Evolutionary conservation across 371 early-diverging fungal genomes (phyloP).

Genomic region (Mortierella sp.): DNA sequence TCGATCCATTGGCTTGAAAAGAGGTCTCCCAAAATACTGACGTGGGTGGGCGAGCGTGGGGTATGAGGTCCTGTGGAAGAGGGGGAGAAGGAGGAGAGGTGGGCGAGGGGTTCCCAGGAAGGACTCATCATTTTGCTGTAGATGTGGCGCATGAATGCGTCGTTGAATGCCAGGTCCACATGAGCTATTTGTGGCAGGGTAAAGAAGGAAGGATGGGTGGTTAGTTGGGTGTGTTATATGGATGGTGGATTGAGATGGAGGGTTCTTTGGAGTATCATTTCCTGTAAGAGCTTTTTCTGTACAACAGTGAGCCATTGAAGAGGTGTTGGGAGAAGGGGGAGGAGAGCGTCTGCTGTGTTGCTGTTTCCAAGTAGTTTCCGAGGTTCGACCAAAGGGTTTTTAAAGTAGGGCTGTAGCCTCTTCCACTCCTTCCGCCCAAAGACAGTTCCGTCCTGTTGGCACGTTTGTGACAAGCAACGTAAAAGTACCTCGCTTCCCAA

Average conservation of each 20-base stretch:
- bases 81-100: background rate
- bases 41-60: constrained; percentile 58
- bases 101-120: constrained; percentile 31
- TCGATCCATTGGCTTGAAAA: constrained; percentile 70
- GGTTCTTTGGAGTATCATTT: background rate
- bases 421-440: no score
- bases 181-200: constrained; percentile 26
- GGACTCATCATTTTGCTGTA: constrained; percentile 60
- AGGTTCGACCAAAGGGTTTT: background rate
- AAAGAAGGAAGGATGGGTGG: background rate
- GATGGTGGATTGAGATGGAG: no score
- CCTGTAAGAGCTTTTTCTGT: background rate
- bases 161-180: constrained; percentile 66
- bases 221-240: background rate
- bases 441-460: background rate
- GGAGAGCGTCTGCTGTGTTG: background rate
- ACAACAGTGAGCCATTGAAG: background rate
- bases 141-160: constrained; percentile 65
- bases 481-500: constrained; percentile 59
- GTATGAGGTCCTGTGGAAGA: constrained; percentile 10
- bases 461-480: background rate
- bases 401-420: background rate
- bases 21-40: constrained; percentile 64
- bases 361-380: background rate
- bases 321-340: background rate